phyloP scores from a whole-genome alignment of 306 rosid species.

The Spatholobus suberectus region DNA sequence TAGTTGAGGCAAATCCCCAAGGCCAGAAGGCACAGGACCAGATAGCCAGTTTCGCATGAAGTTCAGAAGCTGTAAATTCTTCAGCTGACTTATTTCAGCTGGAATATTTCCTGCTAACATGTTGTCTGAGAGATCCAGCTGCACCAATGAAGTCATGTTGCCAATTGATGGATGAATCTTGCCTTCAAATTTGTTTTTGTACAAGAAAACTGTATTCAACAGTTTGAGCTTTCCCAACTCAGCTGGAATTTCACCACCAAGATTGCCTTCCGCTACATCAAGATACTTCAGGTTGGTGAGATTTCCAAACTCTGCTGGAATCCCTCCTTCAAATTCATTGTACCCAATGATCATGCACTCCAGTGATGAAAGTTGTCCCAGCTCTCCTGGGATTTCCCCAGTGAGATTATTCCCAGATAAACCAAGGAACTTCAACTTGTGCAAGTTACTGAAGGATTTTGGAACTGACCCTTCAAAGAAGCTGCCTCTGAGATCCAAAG shows the following conservation, averaged over 20 bases:
- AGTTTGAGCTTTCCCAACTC: slow-evolving; percentile 71
- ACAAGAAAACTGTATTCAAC: slow-evolving; percentile 72
- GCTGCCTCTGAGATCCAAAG: slow-evolving; percentile 86
- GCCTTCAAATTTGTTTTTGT: slow-evolving; percentile 71
- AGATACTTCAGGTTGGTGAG: slow-evolving; percentile 83
- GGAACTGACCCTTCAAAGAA: slow-evolving; percentile 81
- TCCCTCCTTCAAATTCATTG: slow-evolving; percentile 78
- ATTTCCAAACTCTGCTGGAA: slow-evolving; percentile 82
- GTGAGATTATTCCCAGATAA: slow-evolving; percentile 90
- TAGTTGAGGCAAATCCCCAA: slow-evolving; percentile 66
- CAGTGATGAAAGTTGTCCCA: slow-evolving; percentile 73
- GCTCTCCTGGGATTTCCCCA: slow-evolving; percentile 69
- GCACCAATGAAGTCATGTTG: slow-evolving; percentile 55
- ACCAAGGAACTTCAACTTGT: slow-evolving; percentile 85
- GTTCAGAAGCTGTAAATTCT: slow-evolving; percentile 82
- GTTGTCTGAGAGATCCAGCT: slow-evolving; percentile 85
- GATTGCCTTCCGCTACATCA: slow-evolving; percentile 85
- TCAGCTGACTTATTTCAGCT: slow-evolving; percentile 60
- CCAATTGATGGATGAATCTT: slow-evolving; percentile 66
- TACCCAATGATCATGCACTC: slow-evolving; percentile 82
- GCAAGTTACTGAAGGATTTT: slow-evolving; percentile 55
- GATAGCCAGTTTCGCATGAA: slow-evolving; percentile 77
- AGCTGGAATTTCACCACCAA: slow-evolving; percentile 81
- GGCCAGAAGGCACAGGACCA: slow-evolving; percentile 75
- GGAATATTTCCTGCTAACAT: slow-evolving; percentile 77